Conservation (phyloP, 176 grass and related monocot genomes). For the Carex myosuroides region DNA sequence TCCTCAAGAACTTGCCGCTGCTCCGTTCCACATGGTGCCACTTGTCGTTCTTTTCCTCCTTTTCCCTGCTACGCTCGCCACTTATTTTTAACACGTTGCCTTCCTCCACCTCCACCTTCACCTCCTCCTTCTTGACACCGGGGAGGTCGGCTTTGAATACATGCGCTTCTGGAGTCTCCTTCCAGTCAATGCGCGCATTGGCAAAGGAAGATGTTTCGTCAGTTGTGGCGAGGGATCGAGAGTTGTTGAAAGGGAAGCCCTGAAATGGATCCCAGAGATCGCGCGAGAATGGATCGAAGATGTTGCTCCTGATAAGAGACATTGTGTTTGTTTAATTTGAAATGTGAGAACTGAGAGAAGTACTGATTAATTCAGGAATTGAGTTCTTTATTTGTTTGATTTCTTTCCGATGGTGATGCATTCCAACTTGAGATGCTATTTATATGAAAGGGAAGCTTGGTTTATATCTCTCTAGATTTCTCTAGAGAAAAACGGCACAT, state of each 20-base stretch:
- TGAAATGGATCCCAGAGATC: slow-evolving; percentile 26
- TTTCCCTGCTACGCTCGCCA: not conserved
- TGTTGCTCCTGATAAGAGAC: slow-evolving; percentile 29
- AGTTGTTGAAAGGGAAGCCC: slow-evolving; percentile 12
- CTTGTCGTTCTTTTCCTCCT: slow-evolving; percentile 43
- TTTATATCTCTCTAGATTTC: not conserved
- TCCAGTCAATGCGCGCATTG: slow-evolving; percentile 45
- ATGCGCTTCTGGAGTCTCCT: slow-evolving; percentile 50
- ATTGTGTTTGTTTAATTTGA: not conserved
- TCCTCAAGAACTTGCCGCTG: slow-evolving; percentile 34
- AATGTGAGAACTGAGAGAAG: not conserved
- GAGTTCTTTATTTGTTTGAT: not conserved
- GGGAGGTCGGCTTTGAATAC: slow-evolving; percentile 53
- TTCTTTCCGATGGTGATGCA: not conserved
- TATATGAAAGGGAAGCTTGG: not conserved
- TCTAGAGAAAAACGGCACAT: not conserved
- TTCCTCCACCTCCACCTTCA: slow-evolving; percentile 53
- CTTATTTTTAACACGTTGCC: slow-evolving; percentile 10
- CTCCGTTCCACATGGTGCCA: slow-evolving; percentile 56
- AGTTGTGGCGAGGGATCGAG: not conserved
- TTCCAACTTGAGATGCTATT: not conserved
- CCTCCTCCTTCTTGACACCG: slow-evolving; percentile 40
- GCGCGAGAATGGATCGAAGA: slow-evolving; percentile 28
- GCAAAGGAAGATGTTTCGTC: slow-evolving; percentile 26
- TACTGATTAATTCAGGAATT: not conserved